Base-by-base conservation (phyloP, 1,139 yeast species). In the Meyerozyma guilliermondii region DNA sequence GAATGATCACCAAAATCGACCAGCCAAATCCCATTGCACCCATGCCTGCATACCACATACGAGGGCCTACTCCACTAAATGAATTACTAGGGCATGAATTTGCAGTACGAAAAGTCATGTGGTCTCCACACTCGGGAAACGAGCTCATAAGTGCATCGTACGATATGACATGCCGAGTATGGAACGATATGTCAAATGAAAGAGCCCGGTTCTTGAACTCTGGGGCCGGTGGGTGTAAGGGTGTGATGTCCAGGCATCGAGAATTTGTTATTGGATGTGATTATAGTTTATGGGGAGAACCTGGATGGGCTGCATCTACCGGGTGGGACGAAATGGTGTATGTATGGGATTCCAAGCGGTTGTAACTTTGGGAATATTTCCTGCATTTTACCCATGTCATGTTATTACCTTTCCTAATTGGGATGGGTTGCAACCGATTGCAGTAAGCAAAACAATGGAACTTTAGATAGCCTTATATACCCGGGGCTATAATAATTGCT, bases 311-410 rank as follows among this genome's bases (percentile, higher is more conserved):
- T 16, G 95, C 95, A 8, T 81, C 96, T 20, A 84, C 92, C 0
- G 96, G 96, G 1, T 92, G 97, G 96, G 98, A 92, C 65, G 96
- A 92, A 56, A 88, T 87, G 85, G 83, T 89, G 9, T 82, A 84
- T 56, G 75, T 92, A n/a, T 92, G 96, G 95, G 89, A 86, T 54
- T 74, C 82, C 5, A 76, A 79, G 53, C 57, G 79, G 43, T 40
- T 68, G 28, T 55, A 40, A 39, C 13, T 2, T 2, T 26, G 5
- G 11, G 5, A 2, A n/a, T 4, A 13, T 5, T 26, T 29, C 33
- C 33, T 29, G 33, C 33, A 29, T 9, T 13, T 14, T 4, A 9
- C n/a, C 14, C 31, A 28, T 28, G 5, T 10, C 9, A n/a, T 20
- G 28, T 39, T 35, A 35, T 31, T n/a, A 18, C 33, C 22, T 14